Conservation (phyloP, 1,284 basidiomycete species). For the Apiotrichum mycotoxinovorans region DNA sequence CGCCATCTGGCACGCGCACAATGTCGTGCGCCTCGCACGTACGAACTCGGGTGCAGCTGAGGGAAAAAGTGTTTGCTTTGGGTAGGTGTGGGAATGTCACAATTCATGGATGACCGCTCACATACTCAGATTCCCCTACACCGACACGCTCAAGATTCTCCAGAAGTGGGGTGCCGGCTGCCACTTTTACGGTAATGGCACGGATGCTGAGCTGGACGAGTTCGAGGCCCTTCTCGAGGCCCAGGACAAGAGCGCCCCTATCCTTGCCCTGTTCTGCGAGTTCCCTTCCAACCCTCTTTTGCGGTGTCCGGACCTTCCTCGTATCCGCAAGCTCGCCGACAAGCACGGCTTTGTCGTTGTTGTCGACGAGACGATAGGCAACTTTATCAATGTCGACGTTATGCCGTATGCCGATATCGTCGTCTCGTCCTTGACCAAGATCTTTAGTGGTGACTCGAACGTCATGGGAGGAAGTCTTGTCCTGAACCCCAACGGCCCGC, state of each 20-base stretch:
- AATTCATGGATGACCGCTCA: too few species aligned
- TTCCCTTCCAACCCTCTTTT: slow-evolving; percentile 94
- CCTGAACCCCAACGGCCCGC: slow-evolving; percentile 71
- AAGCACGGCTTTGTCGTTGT: slow-evolving; percentile 84
- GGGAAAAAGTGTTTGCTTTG: slow-evolving; percentile 88
- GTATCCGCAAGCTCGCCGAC: slow-evolving; percentile 77
- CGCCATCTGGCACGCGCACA: slow-evolving; percentile 87
- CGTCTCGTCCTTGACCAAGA: slow-evolving; percentile 89
- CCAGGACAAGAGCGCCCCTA: slow-evolving; percentile 34
- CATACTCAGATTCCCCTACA: slow-evolving; percentile 72
- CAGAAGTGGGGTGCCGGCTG: slow-evolving; percentile 97
- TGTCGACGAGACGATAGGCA: slow-evolving; percentile 94
- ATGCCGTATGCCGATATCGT: slow-evolving; percentile 86
- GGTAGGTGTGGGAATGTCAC: slow-evolving; percentile 43
- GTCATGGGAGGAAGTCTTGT: slow-evolving; percentile 96
- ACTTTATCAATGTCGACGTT: slow-evolving; percentile 92
- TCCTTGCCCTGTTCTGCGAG: slow-evolving; percentile 63
- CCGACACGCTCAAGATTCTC: slow-evolving; percentile 93
- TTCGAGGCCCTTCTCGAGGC: slow-evolving; percentile 63
- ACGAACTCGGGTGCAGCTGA: slow-evolving; percentile 41
- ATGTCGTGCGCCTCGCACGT: slow-evolving; percentile 60
- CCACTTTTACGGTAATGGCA: slow-evolving; percentile 81
- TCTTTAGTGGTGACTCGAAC: slow-evolving; percentile 92
- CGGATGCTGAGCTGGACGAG: slow-evolving; percentile 69
- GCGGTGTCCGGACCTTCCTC: slow-evolving; percentile 73